Evolutionary conservation across 2,329 filamentous ascomycete species (phyloP).

Genomic region (Colletotrichum sp.): DNA sequence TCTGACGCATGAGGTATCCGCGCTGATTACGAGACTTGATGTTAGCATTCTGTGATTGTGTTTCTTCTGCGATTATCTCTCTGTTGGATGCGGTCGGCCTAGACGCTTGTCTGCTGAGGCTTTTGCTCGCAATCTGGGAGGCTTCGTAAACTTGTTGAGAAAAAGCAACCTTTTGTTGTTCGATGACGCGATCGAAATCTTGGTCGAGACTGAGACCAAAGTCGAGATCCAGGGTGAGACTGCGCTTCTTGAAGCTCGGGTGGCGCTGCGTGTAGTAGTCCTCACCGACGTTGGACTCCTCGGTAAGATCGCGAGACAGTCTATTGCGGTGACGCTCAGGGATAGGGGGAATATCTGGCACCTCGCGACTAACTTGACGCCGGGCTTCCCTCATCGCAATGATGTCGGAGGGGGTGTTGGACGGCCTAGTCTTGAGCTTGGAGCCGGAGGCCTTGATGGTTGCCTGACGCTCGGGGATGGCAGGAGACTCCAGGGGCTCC

Average conservation of each 20-base stretch:
- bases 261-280: conserved; percentile 63
- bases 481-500: conserved; percentile 59
- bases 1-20: conserved; percentile 98
- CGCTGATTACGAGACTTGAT: conserved; percentile 74
- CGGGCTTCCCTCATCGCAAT: conserved; percentile 85
- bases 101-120: conserved; percentile 53
- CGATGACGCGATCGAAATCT: conserved; percentile 94
- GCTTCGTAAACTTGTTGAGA: conserved; percentile 30
- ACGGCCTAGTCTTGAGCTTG: conserved; percentile 86
- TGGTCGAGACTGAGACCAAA: conserved; percentile 86
- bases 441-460: conserved; percentile 90
- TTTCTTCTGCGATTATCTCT: conserved; percentile 9
- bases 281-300: conserved; percentile 37
- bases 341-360: conserved; percentile 64
- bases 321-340: conserved; percentile 65
- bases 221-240: conserved; percentile 82
- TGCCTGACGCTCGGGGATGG: conserved; percentile 80
- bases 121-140: conserved; percentile 26
- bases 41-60: conserved; percentile 62
- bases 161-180: conserved; percentile 91
- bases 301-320: conserved; percentile 52
- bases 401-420: conserved; percentile 84
- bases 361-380: conserved; percentile 81
- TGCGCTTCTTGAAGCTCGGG: conserved; percentile 79
- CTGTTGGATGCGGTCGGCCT: conserved; percentile 10